Percentiles rank a stretch among this genome's conserved stretches.
phyloP scores from a whole-genome alignment of 305 asterid genomes.

The Solanum hybrid region DNA sequence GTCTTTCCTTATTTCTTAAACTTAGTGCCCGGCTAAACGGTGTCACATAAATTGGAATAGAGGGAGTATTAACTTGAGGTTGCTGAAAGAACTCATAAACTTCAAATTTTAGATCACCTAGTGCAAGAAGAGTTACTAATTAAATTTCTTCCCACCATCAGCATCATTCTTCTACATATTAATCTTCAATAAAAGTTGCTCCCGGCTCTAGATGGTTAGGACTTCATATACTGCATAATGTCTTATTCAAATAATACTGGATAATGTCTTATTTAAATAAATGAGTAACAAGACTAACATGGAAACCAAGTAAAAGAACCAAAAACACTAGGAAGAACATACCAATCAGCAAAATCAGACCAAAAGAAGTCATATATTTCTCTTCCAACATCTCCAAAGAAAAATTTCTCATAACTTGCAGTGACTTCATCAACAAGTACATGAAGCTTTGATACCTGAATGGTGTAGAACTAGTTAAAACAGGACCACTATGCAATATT shows the following conservation, averaged over 20 bases:
- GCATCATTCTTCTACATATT: not conserved
- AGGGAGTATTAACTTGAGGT: not conserved
- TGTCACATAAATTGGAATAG: not conserved
- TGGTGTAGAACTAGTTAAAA: constrained; percentile 4
- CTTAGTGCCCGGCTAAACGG: not conserved
- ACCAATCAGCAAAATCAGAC: constrained; percentile 99
- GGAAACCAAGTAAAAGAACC: not conserved
- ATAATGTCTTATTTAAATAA: not conserved
- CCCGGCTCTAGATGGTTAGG: not conserved
- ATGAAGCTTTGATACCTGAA: constrained; percentile 85
- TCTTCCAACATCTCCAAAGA: constrained; percentile 90
- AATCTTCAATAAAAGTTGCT: not conserved
- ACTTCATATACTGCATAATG: not conserved
- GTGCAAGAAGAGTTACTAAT: not conserved
- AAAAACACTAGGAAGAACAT: constrained; percentile 13
- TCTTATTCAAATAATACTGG: not conserved
- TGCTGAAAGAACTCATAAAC: not conserved
- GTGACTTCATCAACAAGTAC: constrained; percentile 72
- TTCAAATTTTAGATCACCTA: not conserved
- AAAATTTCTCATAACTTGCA: constrained; percentile 71
- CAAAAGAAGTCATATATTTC: constrained; percentile 92
- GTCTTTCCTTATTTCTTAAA: not conserved
- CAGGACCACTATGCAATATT: constrained; percentile 9
- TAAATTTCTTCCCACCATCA: not conserved
- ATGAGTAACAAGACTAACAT: not conserved